These are phyloP conservation scores for Rhodotorula sp. DNA, from an alignment of 1,284 basidiomycete species.

Conservation along the genomic window DNA sequence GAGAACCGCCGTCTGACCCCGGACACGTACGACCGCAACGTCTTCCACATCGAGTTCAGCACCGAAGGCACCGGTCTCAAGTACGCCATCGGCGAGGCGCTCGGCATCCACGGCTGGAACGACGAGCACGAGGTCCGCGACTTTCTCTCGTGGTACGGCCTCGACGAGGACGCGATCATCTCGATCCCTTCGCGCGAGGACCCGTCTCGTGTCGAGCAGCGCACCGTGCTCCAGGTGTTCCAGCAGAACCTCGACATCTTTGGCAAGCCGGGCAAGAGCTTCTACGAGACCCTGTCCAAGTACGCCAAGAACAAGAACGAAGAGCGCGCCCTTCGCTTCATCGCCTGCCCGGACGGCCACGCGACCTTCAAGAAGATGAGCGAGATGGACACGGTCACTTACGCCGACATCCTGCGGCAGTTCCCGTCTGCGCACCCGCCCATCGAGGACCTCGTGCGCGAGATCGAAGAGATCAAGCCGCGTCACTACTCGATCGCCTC, in stretches of 20 bases:
- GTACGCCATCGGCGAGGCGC: conserved; percentile 94
- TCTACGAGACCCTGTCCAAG: conserved; percentile 83
- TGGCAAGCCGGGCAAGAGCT: conserved; percentile 91
- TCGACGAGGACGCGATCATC: conserved; percentile 75
- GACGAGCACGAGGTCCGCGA: conserved; percentile 81
- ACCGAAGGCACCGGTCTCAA: conserved; percentile 87
- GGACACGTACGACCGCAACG: conserved; percentile 92
- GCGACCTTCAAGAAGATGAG: conserved; percentile 91
- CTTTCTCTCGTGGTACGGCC: conserved; percentile 89
- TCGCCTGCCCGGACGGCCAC: conserved; percentile 85
- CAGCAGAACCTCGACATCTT: conserved; percentile 98
- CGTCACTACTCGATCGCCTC: conserved; percentile 98
- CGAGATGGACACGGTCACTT: conserved; percentile 93
- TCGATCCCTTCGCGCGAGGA: conserved; percentile 65
- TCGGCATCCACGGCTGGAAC: conserved; percentile 98
- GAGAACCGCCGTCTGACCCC: conserved; percentile 96
- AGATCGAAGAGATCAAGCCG: conserved; percentile 75
- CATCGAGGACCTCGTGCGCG: conserved; percentile 62
- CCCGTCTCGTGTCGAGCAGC: conserved; percentile 60
- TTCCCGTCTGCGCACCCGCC: conserved; percentile 76
- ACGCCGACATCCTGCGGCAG: conserved; percentile 78
- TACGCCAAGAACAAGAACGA: conserved; percentile 73
- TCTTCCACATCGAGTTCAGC: conserved; percentile 97
- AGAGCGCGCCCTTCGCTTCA: conserved; percentile 81
- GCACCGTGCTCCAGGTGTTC: conserved; percentile 91